Percentiles rank a stretch among this genome's conserved stretches.
Evolutionary conservation across 2,329 filamentous ascomycete genomes (phyloP).

Genomic region (Penicillium sp.): DNA sequence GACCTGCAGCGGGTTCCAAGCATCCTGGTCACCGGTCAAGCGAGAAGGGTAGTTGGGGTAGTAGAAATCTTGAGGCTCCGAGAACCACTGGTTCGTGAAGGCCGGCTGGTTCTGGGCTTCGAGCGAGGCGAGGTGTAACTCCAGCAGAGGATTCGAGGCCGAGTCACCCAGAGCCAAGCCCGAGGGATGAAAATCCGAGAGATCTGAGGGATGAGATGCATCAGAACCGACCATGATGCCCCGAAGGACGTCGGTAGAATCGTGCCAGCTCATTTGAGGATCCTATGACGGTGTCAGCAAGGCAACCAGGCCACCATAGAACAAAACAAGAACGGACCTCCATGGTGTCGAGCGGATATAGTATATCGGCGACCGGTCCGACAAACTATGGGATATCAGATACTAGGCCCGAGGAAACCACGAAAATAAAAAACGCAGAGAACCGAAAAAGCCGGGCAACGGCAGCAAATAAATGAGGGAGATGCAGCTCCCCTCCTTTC

Average conservation of each 20-base stretch:
- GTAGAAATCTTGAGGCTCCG: constrained; percentile 20
- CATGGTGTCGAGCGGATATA: constrained; percentile 6
- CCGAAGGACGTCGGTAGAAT: constrained; percentile 32
- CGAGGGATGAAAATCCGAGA: constrained; percentile 5
- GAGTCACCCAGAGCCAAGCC: constrained; percentile 19
- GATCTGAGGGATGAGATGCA: constrained; percentile 4
- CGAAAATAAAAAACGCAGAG: neutral
- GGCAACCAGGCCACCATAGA: neutral
- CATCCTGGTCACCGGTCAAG: constrained; percentile 26
- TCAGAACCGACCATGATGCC: constrained; percentile 28
- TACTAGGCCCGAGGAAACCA: neutral
- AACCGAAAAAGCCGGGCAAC: constrained; percentile 1
- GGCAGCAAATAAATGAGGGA: constrained; percentile 6
- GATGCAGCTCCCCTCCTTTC: constrained; percentile 7
- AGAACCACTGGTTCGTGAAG: constrained; percentile 24
- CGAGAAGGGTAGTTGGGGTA: constrained; percentile 23
- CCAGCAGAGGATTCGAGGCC: constrained; percentile 24
- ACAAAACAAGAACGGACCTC: constrained; percentile 7
- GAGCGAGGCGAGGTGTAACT: constrained; percentile 24
- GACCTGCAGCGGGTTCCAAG: constrained; percentile 34
- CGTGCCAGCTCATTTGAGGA: constrained; percentile 21
- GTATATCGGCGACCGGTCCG: neutral
- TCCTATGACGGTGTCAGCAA: neutral
- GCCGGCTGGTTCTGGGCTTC: constrained; percentile 18
- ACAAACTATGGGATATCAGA: neutral